A percentile compares a stretch with the other conserved stretches of the same genome.
Evolutionary conservation across 23 red algal species (phyloP).

Genomic region (Agarophyton chilense): DNA sequence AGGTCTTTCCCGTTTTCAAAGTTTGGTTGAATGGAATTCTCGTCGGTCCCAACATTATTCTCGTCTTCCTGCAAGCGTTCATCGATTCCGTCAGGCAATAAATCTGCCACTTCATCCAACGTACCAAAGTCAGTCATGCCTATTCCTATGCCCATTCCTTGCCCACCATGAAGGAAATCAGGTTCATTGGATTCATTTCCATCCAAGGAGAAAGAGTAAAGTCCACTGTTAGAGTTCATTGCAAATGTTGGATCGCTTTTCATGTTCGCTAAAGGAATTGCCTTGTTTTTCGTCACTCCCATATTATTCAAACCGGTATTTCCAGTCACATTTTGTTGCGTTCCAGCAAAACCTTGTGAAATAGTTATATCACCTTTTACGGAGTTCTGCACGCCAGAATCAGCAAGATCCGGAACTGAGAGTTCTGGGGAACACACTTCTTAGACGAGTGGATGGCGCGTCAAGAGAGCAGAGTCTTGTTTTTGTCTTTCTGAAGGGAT

Average conservation of each 20-base stretch:
- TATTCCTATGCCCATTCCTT: too few relatives aligned
- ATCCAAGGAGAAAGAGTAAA: slow-evolving; percentile 35
- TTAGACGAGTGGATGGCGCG: slow-evolving; percentile 35
- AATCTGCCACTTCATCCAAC: slow-evolving; percentile 49
- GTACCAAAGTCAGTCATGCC: slow-evolving; percentile 49
- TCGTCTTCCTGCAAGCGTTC: slow-evolving; percentile 22
- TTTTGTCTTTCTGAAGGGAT: not conserved
- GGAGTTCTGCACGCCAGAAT: too few relatives aligned
- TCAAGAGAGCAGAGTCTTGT: slow-evolving; percentile 15
- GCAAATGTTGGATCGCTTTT: too few relatives aligned
- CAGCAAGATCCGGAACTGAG: not conserved
- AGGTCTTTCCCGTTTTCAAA: not conserved
- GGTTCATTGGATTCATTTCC: not conserved
- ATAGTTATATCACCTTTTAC: too few relatives aligned
- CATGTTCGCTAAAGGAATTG: too few relatives aligned
- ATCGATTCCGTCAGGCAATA: slow-evolving; percentile 45
- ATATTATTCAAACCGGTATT: too few relatives aligned
- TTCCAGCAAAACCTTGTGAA: too few relatives aligned
- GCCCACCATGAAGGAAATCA: slow-evolving; percentile 22
- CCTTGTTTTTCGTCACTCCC: too few relatives aligned
- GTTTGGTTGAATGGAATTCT: too few relatives aligned
- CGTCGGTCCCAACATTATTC: not conserved
- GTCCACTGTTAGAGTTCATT: not conserved
- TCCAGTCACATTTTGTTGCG: too few relatives aligned
- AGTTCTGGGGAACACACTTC: not conserved